phyloP scores from a whole-genome alignment of 495 filamentous ascomycete species.

The Penicillium pulvis region DNA sequence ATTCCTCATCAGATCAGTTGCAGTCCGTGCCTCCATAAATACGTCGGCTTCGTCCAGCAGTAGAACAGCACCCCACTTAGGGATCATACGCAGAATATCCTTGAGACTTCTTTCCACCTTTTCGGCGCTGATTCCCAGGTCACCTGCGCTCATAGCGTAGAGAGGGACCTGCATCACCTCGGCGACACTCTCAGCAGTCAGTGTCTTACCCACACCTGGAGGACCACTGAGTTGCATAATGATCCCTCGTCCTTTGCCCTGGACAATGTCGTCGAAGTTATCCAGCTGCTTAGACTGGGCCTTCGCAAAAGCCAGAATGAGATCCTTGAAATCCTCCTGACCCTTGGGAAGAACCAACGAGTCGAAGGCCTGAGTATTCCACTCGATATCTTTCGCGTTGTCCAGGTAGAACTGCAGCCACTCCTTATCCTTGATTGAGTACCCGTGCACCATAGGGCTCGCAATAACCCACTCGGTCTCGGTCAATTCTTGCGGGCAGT shows the following conservation, averaged over 20 bases:
- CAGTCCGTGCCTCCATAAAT: slow-evolving; percentile 43
- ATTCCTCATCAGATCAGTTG: slow-evolving; percentile 40
- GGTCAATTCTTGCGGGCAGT: slow-evolving; percentile 7
- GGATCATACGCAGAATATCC: slow-evolving; percentile 50
- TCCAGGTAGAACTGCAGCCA: slow-evolving; percentile 45
- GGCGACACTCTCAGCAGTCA: slow-evolving; percentile 43
- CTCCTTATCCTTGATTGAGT: slow-evolving; percentile 40
- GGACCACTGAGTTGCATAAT: slow-evolving; percentile 44
- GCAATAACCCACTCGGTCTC: slow-evolving; percentile 24
- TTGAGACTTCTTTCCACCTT: slow-evolving; percentile 53
- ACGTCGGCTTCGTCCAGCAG: slow-evolving; percentile 52
- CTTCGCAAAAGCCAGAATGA: slow-evolving; percentile 35
- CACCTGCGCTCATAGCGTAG: slow-evolving; percentile 53
- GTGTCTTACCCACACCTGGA: slow-evolving; percentile 47
- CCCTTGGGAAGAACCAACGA: slow-evolving; percentile 49
- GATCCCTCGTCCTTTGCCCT: slow-evolving; percentile 39
- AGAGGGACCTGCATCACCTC: slow-evolving; percentile 34
- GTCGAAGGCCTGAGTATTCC: slow-evolving; percentile 57
- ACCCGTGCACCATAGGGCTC: slow-evolving; percentile 25
- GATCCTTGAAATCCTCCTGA: slow-evolving; percentile 29
- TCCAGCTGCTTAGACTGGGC: slow-evolving; percentile 30
- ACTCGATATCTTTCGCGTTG: slow-evolving; percentile 44
- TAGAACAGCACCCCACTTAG: slow-evolving; percentile 49
- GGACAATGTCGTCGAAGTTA: slow-evolving; percentile 33
- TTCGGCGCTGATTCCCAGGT: slow-evolving; percentile 52